Percentiles rank a stretch among this genome's conserved stretches.
Evolutionary conservation across 176 grass and related monocot species (phyloP).

Genomic region (Pharus latifolius): DNA sequence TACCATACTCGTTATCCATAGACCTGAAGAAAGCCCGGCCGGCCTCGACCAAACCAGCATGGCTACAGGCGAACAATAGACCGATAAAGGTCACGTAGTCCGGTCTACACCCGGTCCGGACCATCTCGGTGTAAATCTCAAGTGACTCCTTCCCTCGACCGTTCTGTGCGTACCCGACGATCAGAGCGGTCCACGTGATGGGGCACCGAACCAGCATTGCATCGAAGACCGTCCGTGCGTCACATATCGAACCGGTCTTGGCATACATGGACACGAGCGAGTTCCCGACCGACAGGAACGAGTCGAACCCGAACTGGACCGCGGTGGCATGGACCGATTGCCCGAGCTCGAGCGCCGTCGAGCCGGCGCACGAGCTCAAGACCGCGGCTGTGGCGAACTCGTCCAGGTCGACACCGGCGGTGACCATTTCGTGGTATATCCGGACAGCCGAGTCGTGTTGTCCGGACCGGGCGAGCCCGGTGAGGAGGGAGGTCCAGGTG

Average conservation of each 20-base stretch:
- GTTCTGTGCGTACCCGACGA: conserved; percentile 49
- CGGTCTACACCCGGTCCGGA: conserved; percentile 24
- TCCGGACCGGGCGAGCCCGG: conserved; percentile 30
- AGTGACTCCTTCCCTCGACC: conserved; percentile 26
- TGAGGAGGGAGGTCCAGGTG: conserved; percentile 59
- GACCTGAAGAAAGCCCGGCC: conserved; percentile 32
- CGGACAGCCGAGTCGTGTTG: conserved; percentile 12
- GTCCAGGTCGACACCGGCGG: conserved; percentile 12
- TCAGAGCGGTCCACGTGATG: conserved; percentile 49
- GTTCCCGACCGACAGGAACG: conserved; percentile 47
- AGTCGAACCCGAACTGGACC: not conserved
- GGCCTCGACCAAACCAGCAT: conserved; percentile 28
- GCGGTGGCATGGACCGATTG: conserved; percentile 30
- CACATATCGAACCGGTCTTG: conserved; percentile 36
- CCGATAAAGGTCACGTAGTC: conserved; percentile 62
- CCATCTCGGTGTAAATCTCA: conserved; percentile 30
- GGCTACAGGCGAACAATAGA: conserved; percentile 59
- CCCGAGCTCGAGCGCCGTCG: conserved; percentile 27
- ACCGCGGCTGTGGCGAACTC: conserved; percentile 32
- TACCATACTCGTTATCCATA: conserved; percentile 23
- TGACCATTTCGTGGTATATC: conserved; percentile 35
- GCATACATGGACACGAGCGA: conserved; percentile 62
- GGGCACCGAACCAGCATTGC: conserved; percentile 9
- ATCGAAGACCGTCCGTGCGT: conserved; percentile 32
- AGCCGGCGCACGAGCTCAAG: conserved; percentile 38